Base-by-base conservation (phyloP, 306 rosid species). In the Glycine tomentella region DNA sequence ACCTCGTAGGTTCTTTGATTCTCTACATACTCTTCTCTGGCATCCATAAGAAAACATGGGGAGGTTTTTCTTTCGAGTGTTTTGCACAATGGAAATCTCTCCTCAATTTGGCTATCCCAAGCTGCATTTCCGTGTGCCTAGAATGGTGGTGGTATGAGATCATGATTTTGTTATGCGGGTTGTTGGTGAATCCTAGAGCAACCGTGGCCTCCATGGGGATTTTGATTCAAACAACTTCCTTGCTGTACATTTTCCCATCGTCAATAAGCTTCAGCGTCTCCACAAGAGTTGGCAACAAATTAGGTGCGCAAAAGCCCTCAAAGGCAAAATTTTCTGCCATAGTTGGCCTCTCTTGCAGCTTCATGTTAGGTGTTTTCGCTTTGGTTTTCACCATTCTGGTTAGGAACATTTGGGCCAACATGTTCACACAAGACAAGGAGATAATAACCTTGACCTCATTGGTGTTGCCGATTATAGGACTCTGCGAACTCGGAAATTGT, bases 141-240 rank as follows among this genome's bases (percentile, higher is more conserved):
- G 99, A 96, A 80, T 96, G 99, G 99, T 96, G 99, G 99, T 96
- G 99, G 99, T 93, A 93, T 70, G 98, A 96, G 80, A 92, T 93
- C 68, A 93, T 96, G 93, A 96, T 92, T 38, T 49, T 96, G 75
- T 82, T 93, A 20, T 96, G 98, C 7, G 99, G 99, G 0, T 58
- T 96, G 64, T 46, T 96, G 9, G 0, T 84, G 0, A 89, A 90
- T 68, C 98, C 99, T 3, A 78, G 77, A 83, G 93, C 93, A 61
- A 92, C 98, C 1, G 97, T 96, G 3, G 94, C 99, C 25, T 93
- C 99, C 12, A 93, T 96, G 97, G 99, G 99, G 4, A 87, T 96
- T 83, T 63, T 96, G 49, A 96, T 96, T 68, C 98, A 96, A 73
- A 93, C 98, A 2, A 96, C 99, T 0, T 80, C 99, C 8, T 76